Evolutionary conservation across 805 yeast species (phyloP).

Genomic region (Wickerhamiella nectarea): DNA sequence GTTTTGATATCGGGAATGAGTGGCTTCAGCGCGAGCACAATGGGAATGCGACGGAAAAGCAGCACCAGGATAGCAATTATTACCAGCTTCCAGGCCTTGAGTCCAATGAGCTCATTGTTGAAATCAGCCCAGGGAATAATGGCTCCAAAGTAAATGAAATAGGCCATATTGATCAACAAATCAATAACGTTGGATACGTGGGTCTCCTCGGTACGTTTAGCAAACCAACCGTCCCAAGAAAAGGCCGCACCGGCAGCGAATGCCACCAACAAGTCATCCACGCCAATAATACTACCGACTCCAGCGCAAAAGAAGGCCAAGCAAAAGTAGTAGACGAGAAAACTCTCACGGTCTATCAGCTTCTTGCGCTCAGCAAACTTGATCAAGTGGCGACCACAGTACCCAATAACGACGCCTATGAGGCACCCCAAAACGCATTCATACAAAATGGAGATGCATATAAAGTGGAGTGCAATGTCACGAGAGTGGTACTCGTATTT

Average conservation of each 20-base stretch:
- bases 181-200: slow-evolving; percentile 88
- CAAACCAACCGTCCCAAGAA: slow-evolving; percentile 88
- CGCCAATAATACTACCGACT: slow-evolving; percentile 73
- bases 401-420: slow-evolving; percentile 64
- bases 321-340: slow-evolving; percentile 70
- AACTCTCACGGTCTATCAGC: slow-evolving; percentile 77
- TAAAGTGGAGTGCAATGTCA: slow-evolving; percentile 68
- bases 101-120: slow-evolving; percentile 46
- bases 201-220: slow-evolving; percentile 66
- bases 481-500: slow-evolving; percentile 51
- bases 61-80: slow-evolving; percentile 61
- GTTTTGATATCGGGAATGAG: slow-evolving; percentile 74
- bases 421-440: slow-evolving; percentile 72
- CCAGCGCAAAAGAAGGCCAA: slow-evolving; percentile 80
- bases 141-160: slow-evolving; percentile 81
- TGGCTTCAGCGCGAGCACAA: slow-evolving; percentile 59
- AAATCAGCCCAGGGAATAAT: slow-evolving; percentile 79
- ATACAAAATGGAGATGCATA: slow-evolving; percentile 59
- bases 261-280: slow-evolving; percentile 76
- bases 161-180: slow-evolving; percentile 65
- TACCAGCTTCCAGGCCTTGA: slow-evolving; percentile 66
- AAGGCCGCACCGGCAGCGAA: slow-evolving; percentile 91
- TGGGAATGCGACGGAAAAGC: slow-evolving; percentile 70
- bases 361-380: slow-evolving; percentile 55
- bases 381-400: slow-evolving; percentile 51